These are phyloP conservation scores for Diaporthe longicolla DNA, from an alignment of 2,329 filamentous ascomycete genomes.

Conservation along the genomic window DNA sequence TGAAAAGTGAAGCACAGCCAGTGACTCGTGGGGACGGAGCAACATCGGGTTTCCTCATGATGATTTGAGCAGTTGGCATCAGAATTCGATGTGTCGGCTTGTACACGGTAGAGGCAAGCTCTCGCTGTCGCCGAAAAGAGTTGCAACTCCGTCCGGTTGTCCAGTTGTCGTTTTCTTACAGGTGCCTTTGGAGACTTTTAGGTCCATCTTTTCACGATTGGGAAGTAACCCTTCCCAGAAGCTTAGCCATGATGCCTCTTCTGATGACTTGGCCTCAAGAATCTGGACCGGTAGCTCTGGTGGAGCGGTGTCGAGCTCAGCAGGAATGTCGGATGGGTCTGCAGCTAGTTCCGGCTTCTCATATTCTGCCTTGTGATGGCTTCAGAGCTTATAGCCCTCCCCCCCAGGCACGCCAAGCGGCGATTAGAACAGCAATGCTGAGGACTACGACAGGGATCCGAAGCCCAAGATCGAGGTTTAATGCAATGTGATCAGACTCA, in stretches of 20 bases:
- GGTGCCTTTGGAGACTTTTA: neutral
- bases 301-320: conserved; percentile 1
- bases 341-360: conserved; percentile 5
- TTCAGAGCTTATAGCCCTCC: neutral
- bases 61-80: neutral
- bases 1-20: neutral
- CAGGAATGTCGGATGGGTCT: neutral
- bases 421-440: neutral
- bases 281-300: conserved; percentile 17
- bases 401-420: conserved; percentile 3
- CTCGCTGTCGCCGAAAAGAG: neutral
- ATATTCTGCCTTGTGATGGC: neutral
- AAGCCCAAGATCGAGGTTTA: conserved; percentile 20
- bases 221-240: neutral
- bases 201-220: neutral
- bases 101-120: too few relatives aligned
- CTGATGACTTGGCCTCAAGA: conserved; percentile 5
- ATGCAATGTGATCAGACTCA: neutral
- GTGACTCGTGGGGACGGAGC: too few relatives aligned
- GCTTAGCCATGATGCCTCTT: conserved; percentile 10
- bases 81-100: neutral
- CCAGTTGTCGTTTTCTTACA: neutral
- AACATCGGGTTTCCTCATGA: neutral
- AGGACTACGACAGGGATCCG: conserved; percentile 15
- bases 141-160: neutral